Evolutionary conservation across 139 green algal genomes (phyloP), one percentile per base, ranked within the genome.

Genomic region (Chlorella ohadii): DNA sequence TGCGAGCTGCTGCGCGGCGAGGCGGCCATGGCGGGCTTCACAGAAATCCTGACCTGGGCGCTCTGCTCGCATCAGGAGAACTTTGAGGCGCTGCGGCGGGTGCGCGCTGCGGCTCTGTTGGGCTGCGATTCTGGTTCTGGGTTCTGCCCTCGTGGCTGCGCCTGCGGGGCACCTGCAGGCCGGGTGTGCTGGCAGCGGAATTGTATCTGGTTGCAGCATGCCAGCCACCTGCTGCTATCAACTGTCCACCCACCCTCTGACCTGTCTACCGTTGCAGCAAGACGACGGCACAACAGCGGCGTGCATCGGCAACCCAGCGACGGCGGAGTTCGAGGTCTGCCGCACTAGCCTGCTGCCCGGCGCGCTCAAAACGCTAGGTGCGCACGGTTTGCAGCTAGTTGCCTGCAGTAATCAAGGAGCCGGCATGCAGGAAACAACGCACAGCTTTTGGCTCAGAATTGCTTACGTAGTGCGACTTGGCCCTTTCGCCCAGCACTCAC

Each of bases 301-400:
- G 28, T 88, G 91, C 59, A 95, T 99, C 34, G 93, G 96, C 84
- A 99, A 99, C 91, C 96, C 97, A 0, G 95, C 95, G 27, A 98
- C 95, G 0, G 87, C 88, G n/a, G 96, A 99, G 86, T 98, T 99
- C 79, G 95, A 98, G 89, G 95, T 96, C 38, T 93, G 89, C 87
- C 87, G 92, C 36, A 93, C 87, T 68, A 85, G 27, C 66, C 82
- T 94, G 67, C 79, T 94, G 66, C 87, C 87, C 28, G 91, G 87
- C 64, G 91, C 94, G 34, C 93, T 99, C 56, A 99, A 99, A 87
- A 99, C 97, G 25, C 85, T 99, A 56, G 96, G 90, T 81, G 70
- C 20, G 81, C 36, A 16, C 15, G 7, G 20, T 28, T 44, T n/a
- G n/a, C n/a, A n/a, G 67, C 34, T 31, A 27, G 11, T 31, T 68